These are phyloP conservation scores for Gypsophila paniculata DNA, from an alignment of 179 eudicot genomes.

Conservation along the genomic window DNA sequence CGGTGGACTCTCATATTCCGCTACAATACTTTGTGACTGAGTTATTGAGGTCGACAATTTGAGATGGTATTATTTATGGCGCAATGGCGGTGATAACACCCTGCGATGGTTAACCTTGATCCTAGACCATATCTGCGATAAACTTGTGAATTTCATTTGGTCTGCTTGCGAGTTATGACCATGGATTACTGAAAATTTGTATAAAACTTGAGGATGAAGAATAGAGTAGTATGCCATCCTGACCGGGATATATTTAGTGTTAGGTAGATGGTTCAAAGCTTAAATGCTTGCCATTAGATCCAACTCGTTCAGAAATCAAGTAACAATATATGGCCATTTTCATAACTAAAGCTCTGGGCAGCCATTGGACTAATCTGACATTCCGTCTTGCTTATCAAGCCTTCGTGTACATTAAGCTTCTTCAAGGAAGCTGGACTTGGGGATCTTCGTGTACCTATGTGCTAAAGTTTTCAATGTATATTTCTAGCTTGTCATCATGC, in stretches of 20 bases:
- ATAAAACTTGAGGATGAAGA: background rate
- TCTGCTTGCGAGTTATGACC: background rate
- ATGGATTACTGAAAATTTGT: background rate
- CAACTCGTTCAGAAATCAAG: background rate
- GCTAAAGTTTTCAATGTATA: background rate
- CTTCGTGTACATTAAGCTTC: background rate
- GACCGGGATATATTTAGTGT: background rate
- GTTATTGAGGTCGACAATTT: too few species aligned
- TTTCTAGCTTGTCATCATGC: conserved; percentile 7
- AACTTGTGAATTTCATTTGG: background rate
- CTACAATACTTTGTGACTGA: too few species aligned
- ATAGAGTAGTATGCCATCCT: background rate
- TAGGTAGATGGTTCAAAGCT: background rate
- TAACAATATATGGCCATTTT: background rate
- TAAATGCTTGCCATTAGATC: conserved; percentile 4
- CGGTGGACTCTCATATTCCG: too few species aligned
- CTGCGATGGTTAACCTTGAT: background rate
- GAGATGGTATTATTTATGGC: too few species aligned
- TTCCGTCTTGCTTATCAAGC: background rate
- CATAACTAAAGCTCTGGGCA: background rate
- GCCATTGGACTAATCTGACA: background rate
- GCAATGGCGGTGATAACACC: too few species aligned
- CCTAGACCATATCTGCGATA: background rate
- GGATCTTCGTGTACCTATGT: background rate
- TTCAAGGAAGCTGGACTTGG: background rate